phyloP scores from a whole-genome alignment of 108 stramenopile genomes.

The Pseudonitzschia pungens region DNA sequence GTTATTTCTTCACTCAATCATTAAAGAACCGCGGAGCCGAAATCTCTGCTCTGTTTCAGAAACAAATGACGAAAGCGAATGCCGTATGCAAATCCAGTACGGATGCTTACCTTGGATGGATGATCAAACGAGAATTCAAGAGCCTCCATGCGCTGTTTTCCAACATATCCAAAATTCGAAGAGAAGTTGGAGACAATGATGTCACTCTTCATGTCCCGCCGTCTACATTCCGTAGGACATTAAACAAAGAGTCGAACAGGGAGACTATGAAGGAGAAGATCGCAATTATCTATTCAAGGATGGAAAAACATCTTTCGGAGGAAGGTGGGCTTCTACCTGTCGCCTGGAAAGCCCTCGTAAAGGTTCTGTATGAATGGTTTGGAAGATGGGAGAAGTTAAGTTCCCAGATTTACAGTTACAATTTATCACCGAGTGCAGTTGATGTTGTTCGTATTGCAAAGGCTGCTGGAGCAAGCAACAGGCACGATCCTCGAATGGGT shows the following conservation, averaged over 20 bases:
- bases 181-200: constrained; percentile 83
- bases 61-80: constrained; percentile 78
- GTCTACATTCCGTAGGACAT: constrained; percentile 72
- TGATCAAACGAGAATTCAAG: constrained; percentile 90
- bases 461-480: constrained; percentile 53
- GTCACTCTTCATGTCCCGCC: constrained; percentile 83
- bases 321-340: constrained; percentile 81
- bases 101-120: constrained; percentile 90
- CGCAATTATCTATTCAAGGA: constrained; percentile 74
- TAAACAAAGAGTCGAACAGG: constrained; percentile 82
- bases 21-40: constrained; percentile 75
- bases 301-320: constrained; percentile 90
- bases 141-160: constrained; percentile 84
- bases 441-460: constrained; percentile 89
- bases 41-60: constrained; percentile 68
- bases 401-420: constrained; percentile 78
- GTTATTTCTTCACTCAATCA: constrained; percentile 82
- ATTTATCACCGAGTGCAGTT: constrained; percentile 79
- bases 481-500: constrained; percentile 20
- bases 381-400: constrained; percentile 89
- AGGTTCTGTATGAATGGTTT: constrained; percentile 90
- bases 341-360: constrained; percentile 89
- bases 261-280: constrained; percentile 88
- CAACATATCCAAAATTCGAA: constrained; percentile 74
- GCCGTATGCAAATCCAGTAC: constrained; percentile 83